Base-by-base conservation (phyloP, 495 filamentous ascomycete species). In the Pseudoneurospora amorphoporcata region DNA sequence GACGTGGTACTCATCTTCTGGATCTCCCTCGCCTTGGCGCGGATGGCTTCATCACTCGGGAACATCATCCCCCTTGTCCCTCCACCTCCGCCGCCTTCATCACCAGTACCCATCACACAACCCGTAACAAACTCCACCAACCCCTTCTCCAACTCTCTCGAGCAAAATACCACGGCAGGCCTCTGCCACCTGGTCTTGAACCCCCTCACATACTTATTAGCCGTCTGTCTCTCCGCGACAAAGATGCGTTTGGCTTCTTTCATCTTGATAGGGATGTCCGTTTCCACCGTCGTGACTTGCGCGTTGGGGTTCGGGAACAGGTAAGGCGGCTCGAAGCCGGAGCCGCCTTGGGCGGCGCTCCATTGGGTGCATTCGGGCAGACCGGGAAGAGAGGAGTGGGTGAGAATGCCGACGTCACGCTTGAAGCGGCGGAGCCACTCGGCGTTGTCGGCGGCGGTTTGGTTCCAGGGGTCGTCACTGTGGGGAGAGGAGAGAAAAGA, bases 341-440 rank as follows among this genome's bases (percentile, higher is more conserved):
- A 81, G 10, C 83, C 84, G 39, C 85, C 86, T 42, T 81, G 77
- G 8, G 73, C 58, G 7, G 81, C 69, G 45, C 76, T 80, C 84
- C 85, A 87, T 9, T 81, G 71, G 35, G 73, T 68, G n/a, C 65
- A 71, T 8, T 58, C 35, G 5, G 82, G 80, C 1, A 87, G 80
- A 14, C 85, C 86, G 0, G 86, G 85, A 0, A 85, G 81, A 10
- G 77, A 76, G 4, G 81, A 74, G 32, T 81, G 74, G 0, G 83
- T 80, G 3, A 86, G 79, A 68, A 92, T 82, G 9, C 89, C 89
- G 43, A 83, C 83, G 73, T 90, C 87, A 4, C 88, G 87, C 78
- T 92, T 92, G 77, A 92, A 87, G 43, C 90, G 82, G 72, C 87
- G 86, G 3, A 93, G 84, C 91, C 91, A 93, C 61, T 91, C 85